phyloP scores from a whole-genome alignment of 768 basidiomycete genomes.

The Chalciporus pseudorubinellus region DNA sequence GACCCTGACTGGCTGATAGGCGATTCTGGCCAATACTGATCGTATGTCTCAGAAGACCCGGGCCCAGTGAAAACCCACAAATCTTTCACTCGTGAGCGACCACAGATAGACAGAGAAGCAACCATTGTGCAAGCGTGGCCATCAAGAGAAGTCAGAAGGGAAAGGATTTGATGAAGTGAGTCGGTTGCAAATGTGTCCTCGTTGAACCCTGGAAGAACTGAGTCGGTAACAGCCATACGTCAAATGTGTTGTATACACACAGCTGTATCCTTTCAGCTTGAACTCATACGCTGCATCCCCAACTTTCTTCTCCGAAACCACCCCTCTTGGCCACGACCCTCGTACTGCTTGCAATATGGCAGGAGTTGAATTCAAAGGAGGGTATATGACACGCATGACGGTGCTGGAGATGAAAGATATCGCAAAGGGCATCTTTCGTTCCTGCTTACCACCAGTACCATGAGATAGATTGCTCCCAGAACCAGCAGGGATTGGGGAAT shows the following conservation, averaged over 20 bases:
- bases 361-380: conserved; percentile 74
- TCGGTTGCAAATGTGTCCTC: conserved; percentile 74
- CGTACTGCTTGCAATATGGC: conserved; percentile 80
- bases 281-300: conserved; percentile 73
- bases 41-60: conserved; percentile 30
- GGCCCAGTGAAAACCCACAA: conserved; percentile 75
- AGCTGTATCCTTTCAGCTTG: conserved; percentile 78
- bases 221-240: conserved; percentile 16
- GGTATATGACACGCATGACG: conserved; percentile 67
- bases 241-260: conserved; percentile 39
- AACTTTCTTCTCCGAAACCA: conserved; percentile 74
- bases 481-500: conserved; percentile 39
- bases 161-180: conserved; percentile 68
- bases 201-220: conserved; percentile 59
- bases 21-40: conserved; percentile 34
- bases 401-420: conserved; percentile 71
- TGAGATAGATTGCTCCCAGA: conserved; percentile 40
- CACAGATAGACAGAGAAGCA: conserved; percentile 68
- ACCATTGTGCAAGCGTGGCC: conserved; percentile 64
- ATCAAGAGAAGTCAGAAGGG: conserved; percentile 65
- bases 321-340: conserved; percentile 75
- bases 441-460: conserved; percentile 29
- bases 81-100: conserved; percentile 70
- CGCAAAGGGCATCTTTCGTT: conserved; percentile 56
- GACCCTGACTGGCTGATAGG: conserved; percentile 36